Percentiles rank a stretch among this genome's conserved stretches.
These are phyloP conservation scores for Fusarium nisikadoi DNA, from an alignment of 2,329 filamentous ascomycete genomes.

Conservation along the genomic window DNA sequence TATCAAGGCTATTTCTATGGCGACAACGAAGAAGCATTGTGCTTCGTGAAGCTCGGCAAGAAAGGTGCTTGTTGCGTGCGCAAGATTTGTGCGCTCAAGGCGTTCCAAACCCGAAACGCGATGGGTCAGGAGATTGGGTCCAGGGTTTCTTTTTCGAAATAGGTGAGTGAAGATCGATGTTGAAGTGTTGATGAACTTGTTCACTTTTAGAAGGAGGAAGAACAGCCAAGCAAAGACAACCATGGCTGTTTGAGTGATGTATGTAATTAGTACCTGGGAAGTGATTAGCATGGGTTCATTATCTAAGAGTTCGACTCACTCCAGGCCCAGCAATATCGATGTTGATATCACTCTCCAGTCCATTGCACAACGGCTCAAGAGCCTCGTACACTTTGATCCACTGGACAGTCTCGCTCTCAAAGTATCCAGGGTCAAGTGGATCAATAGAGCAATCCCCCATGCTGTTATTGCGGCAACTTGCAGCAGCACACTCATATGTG, in stretches of 20 bases:
- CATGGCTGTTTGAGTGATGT: slow-evolving; percentile 19
- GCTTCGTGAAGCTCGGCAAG: slow-evolving; percentile 28
- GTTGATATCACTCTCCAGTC: slow-evolving; percentile 8
- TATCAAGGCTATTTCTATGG: slow-evolving; percentile 3
- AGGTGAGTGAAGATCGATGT: background rate
- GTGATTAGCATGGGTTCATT: background rate
- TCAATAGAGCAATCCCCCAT: slow-evolving; percentile 7
- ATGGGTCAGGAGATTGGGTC: background rate
- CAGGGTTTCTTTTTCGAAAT: background rate
- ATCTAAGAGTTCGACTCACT: background rate
- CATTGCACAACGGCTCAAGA: background rate
- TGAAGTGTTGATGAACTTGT: background rate
- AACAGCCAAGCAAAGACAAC: slow-evolving; percentile 5
- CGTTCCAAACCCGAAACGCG: background rate
- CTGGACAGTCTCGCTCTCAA: background rate
- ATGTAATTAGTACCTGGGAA: slow-evolving; percentile 10
- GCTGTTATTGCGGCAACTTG: slow-evolving; percentile 1
- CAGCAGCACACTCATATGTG: slow-evolving; percentile 11
- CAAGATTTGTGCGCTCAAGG: background rate
- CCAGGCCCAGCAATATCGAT: slow-evolving; percentile 24
- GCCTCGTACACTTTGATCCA: slow-evolving; percentile 4
- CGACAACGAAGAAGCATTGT: slow-evolving; percentile 19
- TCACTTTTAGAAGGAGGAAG: background rate
- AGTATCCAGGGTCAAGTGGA: background rate
- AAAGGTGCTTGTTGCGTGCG: slow-evolving; percentile 8